These are phyloP conservation scores for Neonectria punicea DNA, from an alignment of 2,329 filamentous ascomycete species.

Conservation along the genomic window DNA sequence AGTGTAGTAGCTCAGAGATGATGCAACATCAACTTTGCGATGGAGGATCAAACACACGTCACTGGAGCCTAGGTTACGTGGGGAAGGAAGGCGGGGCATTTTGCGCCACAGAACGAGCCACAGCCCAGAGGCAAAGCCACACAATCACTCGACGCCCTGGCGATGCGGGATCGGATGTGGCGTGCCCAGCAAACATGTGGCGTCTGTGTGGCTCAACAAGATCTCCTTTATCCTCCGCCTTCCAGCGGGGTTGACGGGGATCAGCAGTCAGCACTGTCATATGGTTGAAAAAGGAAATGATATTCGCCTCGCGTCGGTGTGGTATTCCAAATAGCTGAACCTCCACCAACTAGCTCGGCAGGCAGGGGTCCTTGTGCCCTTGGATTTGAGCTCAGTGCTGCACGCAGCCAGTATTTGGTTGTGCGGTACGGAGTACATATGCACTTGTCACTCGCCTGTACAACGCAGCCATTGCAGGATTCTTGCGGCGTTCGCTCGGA, in stretches of 20 bases:
- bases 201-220: background rate
- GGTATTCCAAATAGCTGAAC: conserved; percentile 1
- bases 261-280: conserved; percentile 1
- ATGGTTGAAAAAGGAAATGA: conserved; percentile 4
- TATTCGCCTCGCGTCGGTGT: background rate
- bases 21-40: conserved; percentile 12
- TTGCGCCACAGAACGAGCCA: conserved; percentile 12
- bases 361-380: background rate
- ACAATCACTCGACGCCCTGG: background rate
- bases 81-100: conserved; percentile 19
- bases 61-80: conserved; percentile 19
- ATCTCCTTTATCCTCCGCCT: background rate
- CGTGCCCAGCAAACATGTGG: background rate
- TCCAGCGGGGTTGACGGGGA: background rate
- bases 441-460: background rate
- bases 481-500: background rate
- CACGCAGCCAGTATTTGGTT: background rate
- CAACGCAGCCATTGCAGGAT: background rate
- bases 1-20: conserved; percentile 2
- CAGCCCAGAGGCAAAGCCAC: conserved; percentile 2
- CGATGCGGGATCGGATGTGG: conserved; percentile 1
- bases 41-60: conserved; percentile 19
- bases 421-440: background rate
- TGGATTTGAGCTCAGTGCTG: background rate
- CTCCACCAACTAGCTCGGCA: background rate